phyloP scores from a whole-genome alignment of 2,329 filamentous ascomycete genomes.

The Endoconidiophora polonica region DNA sequence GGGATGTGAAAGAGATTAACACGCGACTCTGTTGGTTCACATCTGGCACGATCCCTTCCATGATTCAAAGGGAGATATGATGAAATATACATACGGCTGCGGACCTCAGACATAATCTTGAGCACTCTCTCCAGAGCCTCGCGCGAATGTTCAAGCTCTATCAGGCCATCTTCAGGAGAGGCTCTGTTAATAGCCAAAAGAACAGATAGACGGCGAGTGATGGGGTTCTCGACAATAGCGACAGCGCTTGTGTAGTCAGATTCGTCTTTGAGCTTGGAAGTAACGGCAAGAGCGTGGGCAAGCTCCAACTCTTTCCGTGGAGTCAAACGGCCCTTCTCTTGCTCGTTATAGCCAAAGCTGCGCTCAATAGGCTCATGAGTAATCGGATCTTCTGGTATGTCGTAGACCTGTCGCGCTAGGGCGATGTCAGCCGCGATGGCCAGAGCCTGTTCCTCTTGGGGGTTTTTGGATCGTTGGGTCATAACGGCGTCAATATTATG shows the following conservation, averaged over 20 bases:
- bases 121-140: constrained; percentile 7
- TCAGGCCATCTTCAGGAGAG: constrained; percentile 7
- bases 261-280: constrained; percentile 12
- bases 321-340: neutral
- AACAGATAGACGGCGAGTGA: constrained; percentile 3
- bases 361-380: constrained; percentile 7
- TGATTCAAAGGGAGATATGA: neutral
- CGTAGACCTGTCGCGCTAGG: constrained; percentile 12
- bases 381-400: constrained; percentile 11
- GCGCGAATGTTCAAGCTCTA: constrained; percentile 4
- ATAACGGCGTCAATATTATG: too few species aligned
- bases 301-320: constrained; percentile 11
- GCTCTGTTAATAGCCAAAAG: constrained; percentile 11
- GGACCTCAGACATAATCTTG: constrained; percentile 8
- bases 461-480: too few species aligned
- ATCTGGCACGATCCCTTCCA: neutral
- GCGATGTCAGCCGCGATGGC: constrained; percentile 11
- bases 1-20: neutral
- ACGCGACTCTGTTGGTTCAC: neutral
- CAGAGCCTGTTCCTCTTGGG: neutral
- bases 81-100: constrained; percentile 9
- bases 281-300: constrained; percentile 9
- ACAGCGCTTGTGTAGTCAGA: constrained; percentile 11
- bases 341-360: constrained; percentile 2
- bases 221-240: constrained; percentile 8